Percentiles rank a stretch among this genome's conserved stretches.
Evolutionary conservation across 2,329 filamentous ascomycete species (phyloP).

Genomic region (Magnaporthiopsis rhizophila): DNA sequence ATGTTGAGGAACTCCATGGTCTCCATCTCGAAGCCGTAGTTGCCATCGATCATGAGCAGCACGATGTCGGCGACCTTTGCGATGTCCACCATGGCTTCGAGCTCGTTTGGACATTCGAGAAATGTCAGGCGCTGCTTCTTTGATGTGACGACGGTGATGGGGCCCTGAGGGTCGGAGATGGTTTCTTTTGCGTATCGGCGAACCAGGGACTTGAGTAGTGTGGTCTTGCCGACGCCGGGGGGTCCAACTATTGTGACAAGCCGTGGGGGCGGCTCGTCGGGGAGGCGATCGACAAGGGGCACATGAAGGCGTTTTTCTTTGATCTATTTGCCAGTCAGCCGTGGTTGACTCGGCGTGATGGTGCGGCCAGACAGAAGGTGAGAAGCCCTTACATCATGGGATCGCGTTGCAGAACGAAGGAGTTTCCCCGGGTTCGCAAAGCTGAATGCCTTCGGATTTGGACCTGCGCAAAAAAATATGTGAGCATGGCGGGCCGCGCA

Average conservation of each 20-base stretch:
- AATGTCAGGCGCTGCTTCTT: slow-evolving; percentile 94
- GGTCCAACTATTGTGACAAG: slow-evolving; percentile 93
- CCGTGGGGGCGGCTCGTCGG: slow-evolving; percentile 88
- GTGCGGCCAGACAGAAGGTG: neutral
- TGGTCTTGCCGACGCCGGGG: slow-evolving; percentile 36
- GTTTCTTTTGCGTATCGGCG: slow-evolving; percentile 94
- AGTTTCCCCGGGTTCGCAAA: slow-evolving; percentile 75
- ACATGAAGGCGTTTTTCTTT: slow-evolving; percentile 96
- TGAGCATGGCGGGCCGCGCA: slow-evolving; percentile 13
- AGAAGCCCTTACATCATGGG: slow-evolving; percentile 50
- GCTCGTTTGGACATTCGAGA: slow-evolving; percentile 92
- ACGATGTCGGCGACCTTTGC: slow-evolving; percentile 97
- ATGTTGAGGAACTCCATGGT: slow-evolving; percentile 99
- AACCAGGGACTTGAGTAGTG: slow-evolving; percentile 67
- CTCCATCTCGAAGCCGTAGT: slow-evolving; percentile 99
- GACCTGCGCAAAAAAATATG: slow-evolving; percentile 36
- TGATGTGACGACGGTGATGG: slow-evolving; percentile 91
- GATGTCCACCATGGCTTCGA: slow-evolving; percentile 94
- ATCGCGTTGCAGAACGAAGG: slow-evolving; percentile 64
- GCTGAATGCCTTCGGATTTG: slow-evolving; percentile 86
- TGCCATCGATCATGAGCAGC: slow-evolving; percentile 95
- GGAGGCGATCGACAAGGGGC: slow-evolving; percentile 88
- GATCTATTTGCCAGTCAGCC: slow-evolving; percentile 43
- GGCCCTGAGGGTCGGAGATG: slow-evolving; percentile 79
- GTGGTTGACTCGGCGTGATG: neutral